A percentile compares a stretch with the other conserved stretches of the same genome.
Conservation (phyloP, 139 green algal genomes). For the Coelastrella sp. region DNA sequence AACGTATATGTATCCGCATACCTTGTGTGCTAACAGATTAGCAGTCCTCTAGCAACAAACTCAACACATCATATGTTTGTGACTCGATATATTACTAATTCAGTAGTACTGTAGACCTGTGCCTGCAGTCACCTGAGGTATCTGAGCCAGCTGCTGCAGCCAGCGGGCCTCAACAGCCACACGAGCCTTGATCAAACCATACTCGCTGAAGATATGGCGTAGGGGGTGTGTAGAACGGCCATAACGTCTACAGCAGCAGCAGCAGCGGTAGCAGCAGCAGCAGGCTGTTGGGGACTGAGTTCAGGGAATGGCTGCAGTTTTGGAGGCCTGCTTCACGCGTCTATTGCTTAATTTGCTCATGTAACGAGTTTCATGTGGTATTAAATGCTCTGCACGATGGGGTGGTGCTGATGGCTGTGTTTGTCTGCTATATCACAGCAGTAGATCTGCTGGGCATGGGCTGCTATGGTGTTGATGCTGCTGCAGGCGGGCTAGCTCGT, state of each 20-base stretch:
- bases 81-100: too few species aligned
- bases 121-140: constrained; percentile 67
- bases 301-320: background rate
- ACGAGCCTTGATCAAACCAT: constrained; percentile 95
- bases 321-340: background rate
- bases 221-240: constrained; percentile 76
- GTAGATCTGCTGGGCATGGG: too few species aligned
- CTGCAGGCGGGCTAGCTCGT: background rate
- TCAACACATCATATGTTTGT: too few species aligned
- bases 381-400: too few species aligned
- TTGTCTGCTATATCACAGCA: background rate
- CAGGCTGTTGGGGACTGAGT: background rate
- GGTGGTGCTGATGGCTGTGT: background rate
- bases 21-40: too few species aligned
- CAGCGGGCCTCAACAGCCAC: constrained; percentile 96
- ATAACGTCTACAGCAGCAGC: constrained; percentile 80
- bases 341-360: background rate
- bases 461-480: background rate
- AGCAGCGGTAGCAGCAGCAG: background rate
- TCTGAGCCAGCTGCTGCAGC: constrained; percentile 91
- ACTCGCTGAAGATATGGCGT: constrained; percentile 95
- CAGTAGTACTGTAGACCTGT: background rate
- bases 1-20: background rate
- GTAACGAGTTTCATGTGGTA: too few species aligned
- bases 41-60: too few species aligned